Evolutionary conservation across 1,284 basidiomycete genomes (phyloP).

Genomic region (Malassezia sympodialis): DNA sequence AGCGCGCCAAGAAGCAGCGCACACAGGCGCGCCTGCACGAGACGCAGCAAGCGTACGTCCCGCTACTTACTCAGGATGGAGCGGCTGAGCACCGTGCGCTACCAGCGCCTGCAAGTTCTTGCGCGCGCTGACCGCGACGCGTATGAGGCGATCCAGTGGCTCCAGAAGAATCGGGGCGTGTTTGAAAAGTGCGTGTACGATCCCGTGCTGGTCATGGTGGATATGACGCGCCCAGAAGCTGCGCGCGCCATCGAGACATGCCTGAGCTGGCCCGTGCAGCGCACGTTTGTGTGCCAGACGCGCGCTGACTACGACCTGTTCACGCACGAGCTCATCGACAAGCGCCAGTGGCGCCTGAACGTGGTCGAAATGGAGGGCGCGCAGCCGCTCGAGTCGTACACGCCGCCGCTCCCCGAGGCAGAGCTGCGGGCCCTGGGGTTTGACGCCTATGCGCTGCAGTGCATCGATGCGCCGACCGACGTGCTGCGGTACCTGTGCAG

Average conservation of each 20-base stretch:
- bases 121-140: conserved; percentile 55
- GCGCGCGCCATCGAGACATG: conserved; percentile 67
- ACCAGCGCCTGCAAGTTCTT: conserved; percentile 31
- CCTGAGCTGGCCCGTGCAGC: conserved; percentile 52
- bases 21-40: conserved; percentile 19
- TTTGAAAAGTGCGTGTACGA: conserved; percentile 77
- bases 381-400: conserved; percentile 17
- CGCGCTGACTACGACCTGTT: conserved; percentile 64
- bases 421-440: conserved; percentile 63
- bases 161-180: conserved; percentile 59
- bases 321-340: conserved; percentile 57
- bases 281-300: conserved; percentile 79
- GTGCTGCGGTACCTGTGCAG: conserved; percentile 50
- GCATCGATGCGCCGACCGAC: conserved; percentile 52
- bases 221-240: conserved; percentile 59
- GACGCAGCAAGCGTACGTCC: conserved; percentile 18
- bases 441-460: conserved; percentile 72
- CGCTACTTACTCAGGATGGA: conserved; percentile 19
- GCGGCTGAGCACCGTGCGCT: conserved; percentile 27
- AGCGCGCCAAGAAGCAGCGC: not conserved
- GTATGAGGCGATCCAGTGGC: conserved; percentile 64
- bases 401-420: conserved; percentile 21
- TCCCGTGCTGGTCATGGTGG: conserved; percentile 64
- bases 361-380: conserved; percentile 36
- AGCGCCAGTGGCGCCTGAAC: conserved; percentile 48